Conservation (phyloP, 2,329 filamentous ascomycete genomes). For the Colletotrichum neosansevieriae region DNA sequence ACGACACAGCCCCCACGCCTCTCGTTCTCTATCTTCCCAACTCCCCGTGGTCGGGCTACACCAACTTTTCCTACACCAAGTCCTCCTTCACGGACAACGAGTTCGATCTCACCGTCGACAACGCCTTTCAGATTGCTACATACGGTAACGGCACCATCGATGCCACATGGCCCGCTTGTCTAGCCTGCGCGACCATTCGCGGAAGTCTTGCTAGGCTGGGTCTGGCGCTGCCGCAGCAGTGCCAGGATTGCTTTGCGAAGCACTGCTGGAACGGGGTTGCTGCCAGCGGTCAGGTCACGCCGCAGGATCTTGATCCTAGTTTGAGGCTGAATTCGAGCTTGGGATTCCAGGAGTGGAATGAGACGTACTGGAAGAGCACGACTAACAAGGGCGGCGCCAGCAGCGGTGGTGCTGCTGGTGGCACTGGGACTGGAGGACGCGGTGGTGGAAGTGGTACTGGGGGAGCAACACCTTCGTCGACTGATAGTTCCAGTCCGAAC, state of each 20-base stretch:
- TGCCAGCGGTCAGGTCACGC: conserved; percentile 30
- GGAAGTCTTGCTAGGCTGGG: conserved; percentile 68
- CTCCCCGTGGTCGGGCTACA: conserved; percentile 46
- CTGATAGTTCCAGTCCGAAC: neutral
- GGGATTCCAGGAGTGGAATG: conserved; percentile 45
- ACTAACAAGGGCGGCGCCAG: conserved; percentile 3
- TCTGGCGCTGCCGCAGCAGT: conserved; percentile 42
- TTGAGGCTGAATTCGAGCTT: conserved; percentile 42
- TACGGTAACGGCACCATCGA: conserved; percentile 81
- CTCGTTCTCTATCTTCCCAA: conserved; percentile 48
- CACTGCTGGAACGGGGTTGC: conserved; percentile 46
- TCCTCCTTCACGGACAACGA: conserved; percentile 44
- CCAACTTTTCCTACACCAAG: conserved; percentile 45
- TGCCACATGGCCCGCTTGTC: conserved; percentile 78
- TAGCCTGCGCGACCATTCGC: conserved; percentile 83
- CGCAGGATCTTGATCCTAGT: conserved; percentile 40
- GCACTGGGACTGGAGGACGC: neutral
- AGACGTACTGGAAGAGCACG: conserved; percentile 28
- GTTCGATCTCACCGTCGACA: conserved; percentile 54
- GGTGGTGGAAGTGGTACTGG: neutral
- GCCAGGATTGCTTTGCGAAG: conserved; percentile 43
- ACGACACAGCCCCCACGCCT: conserved; percentile 41
- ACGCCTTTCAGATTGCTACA: conserved; percentile 84
- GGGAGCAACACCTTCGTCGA: conserved; percentile 1
- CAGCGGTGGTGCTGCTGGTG: neutral